A percentile compares a stretch with the other conserved stretches of the same genome.
Conservation (phyloP, 139 green algal genomes). For the Edaphochlamys debaryana region DNA sequence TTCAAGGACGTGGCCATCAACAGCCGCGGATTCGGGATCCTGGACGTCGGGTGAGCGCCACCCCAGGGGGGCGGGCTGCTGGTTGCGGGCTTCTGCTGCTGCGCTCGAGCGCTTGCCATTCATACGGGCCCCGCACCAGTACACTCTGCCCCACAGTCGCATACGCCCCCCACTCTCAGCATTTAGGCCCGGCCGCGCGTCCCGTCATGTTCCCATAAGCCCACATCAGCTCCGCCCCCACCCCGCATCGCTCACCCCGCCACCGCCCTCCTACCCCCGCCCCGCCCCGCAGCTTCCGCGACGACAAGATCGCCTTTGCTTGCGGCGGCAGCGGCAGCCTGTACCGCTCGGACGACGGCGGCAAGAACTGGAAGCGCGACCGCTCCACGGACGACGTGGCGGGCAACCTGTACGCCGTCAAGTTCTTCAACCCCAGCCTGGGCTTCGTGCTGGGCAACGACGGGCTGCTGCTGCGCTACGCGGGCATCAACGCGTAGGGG, state of each 20-base stretch:
- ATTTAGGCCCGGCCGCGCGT: no score
- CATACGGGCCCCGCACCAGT: no score
- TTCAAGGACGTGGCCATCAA: constrained; percentile 87
- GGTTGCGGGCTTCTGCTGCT: no score
- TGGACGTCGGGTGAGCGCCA: constrained; percentile 86
- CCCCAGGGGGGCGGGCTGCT: neutral
- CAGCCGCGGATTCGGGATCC: constrained; percentile 94
- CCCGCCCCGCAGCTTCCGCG: constrained; percentile 62
- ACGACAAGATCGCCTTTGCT: constrained; percentile 80
- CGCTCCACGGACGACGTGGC: constrained; percentile 83
- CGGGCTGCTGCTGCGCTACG: constrained; percentile 88
- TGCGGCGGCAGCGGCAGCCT: constrained; percentile 93
- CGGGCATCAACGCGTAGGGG: constrained; percentile 44
- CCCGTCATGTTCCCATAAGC: no score
- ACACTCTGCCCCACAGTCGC: no score
- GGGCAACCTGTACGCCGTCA: constrained; percentile 98
- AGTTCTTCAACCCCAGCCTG: constrained; percentile 77
- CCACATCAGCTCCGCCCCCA: no score
- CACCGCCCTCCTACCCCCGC: neutral
- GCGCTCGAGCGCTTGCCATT: no score
- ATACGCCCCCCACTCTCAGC: no score
- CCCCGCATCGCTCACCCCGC: no score
- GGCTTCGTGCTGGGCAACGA: constrained; percentile 98
- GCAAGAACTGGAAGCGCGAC: constrained; percentile 95
- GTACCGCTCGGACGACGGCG: constrained; percentile 92